These are phyloP conservation scores for Dioscorea dumetorum DNA, from an alignment of 106 monocot species.

Conservation along the genomic window DNA sequence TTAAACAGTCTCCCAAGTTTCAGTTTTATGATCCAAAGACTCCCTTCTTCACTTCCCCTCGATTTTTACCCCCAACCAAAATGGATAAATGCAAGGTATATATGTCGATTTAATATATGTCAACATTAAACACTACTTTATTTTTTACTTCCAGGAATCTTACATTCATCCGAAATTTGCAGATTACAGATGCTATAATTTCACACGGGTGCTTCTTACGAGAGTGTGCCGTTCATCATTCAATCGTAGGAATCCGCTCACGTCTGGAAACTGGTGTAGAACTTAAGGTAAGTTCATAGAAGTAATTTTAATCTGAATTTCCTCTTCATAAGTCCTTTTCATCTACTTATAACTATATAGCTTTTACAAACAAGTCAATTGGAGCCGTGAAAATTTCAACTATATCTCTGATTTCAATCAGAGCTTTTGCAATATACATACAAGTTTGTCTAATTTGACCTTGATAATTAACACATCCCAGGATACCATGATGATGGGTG, in stretches of 20 bases:
- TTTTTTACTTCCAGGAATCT: slow-evolving; percentile 1
- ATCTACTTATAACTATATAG: too few species aligned
- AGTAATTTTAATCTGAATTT: background rate
- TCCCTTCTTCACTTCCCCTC: slow-evolving; percentile 86
- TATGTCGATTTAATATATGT: background rate
- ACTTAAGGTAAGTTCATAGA: slow-evolving; percentile 48
- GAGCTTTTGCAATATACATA: too few species aligned
- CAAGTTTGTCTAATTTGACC: too few species aligned
- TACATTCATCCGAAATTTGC: slow-evolving; percentile 2
- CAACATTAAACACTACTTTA: background rate
- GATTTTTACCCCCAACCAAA: slow-evolving; percentile 77
- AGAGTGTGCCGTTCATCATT: slow-evolving; percentile 65
- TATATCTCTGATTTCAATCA: too few species aligned
- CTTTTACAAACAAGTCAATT: too few species aligned
- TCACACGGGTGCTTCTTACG: slow-evolving; percentile 90
- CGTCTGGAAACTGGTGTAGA: slow-evolving; percentile 69
- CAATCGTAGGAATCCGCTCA: slow-evolving; percentile 77
- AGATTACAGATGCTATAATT: slow-evolving; percentile 75
- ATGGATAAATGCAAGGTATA: slow-evolving; percentile 82
- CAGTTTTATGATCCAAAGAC: slow-evolving; percentile 79
- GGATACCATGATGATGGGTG: slow-evolving; percentile 96
- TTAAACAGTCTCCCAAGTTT: slow-evolving; percentile 67
- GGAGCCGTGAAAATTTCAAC: too few species aligned
- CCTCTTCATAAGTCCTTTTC: background rate
- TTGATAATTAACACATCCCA: slow-evolving; percentile 8